phyloP scores from a whole-genome alignment of 2,329 filamentous ascomycete genomes.

The Fusarium redolens region DNA sequence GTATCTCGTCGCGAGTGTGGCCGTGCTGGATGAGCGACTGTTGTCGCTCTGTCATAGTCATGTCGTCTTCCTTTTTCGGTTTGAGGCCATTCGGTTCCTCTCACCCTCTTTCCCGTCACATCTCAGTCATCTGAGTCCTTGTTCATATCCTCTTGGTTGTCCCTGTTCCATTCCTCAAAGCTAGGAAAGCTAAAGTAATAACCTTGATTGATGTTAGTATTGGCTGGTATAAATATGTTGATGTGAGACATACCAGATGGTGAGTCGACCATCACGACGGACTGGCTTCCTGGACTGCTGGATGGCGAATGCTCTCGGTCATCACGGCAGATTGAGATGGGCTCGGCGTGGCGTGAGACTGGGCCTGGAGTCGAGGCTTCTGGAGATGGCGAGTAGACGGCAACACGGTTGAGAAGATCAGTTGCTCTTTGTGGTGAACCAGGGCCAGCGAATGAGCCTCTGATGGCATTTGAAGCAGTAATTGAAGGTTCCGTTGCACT shows the following conservation, averaged over 20 bases:
- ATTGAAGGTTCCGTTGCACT: constrained; percentile 68
- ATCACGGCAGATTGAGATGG: constrained; percentile 40
- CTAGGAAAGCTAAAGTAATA: constrained; percentile 80
- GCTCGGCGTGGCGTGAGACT: constrained; percentile 37
- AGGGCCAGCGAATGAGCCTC: constrained; percentile 62
- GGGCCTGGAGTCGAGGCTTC: constrained; percentile 34
- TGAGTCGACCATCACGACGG: constrained; percentile 42
- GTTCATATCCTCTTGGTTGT: constrained; percentile 41
- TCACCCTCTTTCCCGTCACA: constrained; percentile 21
- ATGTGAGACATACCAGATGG: constrained; percentile 40
- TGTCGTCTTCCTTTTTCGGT: constrained; percentile 27
- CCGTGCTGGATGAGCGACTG: constrained; percentile 15
- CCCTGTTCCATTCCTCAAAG: constrained; percentile 74
- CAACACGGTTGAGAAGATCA: constrained; percentile 66
- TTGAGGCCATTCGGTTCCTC: constrained; percentile 31
- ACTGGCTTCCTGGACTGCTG: constrained; percentile 39
- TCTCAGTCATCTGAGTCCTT: constrained; percentile 44
- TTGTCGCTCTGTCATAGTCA: constrained; percentile 24
- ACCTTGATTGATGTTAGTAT: constrained; percentile 48
- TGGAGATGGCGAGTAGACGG: constrained; percentile 55
- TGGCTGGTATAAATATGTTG: constrained; percentile 40
- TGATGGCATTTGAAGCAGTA: constrained; percentile 65
- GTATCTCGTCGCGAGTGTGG: constrained; percentile 15
- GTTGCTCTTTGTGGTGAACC: constrained; percentile 63
- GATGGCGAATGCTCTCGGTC: constrained; percentile 35